Percentiles rank a stretch among this genome's conserved stretches.
phyloP scores from a whole-genome alignment of 176 grass and related monocot species.

The Eleusine indica region DNA sequence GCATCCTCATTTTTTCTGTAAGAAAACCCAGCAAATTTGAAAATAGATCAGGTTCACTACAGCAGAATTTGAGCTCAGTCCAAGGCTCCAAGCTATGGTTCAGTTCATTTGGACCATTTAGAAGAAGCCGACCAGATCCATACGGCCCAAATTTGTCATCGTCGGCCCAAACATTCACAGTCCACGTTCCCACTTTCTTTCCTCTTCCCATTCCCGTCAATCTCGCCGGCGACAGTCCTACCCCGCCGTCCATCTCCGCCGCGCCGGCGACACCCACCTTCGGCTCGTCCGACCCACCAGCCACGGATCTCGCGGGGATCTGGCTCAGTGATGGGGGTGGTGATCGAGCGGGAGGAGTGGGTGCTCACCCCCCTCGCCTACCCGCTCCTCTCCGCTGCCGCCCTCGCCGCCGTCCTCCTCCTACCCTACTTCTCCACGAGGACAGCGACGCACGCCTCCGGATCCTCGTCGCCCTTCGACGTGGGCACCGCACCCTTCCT shows the following conservation, averaged over 20 bases:
- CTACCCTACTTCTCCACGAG: conserved; percentile 59
- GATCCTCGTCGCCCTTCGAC: conserved; percentile 52
- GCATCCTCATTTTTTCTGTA: no score
- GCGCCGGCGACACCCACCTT: background rate
- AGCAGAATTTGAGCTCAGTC: no score
- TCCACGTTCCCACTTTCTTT: no score
- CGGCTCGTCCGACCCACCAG: background rate
- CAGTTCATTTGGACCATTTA: background rate
- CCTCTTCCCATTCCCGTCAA: background rate
- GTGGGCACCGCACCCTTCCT: conserved; percentile 46
- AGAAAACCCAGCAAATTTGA: no score
- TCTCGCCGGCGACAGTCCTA: conserved; percentile 29
- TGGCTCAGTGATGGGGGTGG: conserved; percentile 59
- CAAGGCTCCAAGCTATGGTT: no score
- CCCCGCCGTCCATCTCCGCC: conserved; percentile 4
- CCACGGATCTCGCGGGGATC: background rate
- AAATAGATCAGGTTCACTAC: no score
- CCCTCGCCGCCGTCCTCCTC: conserved; percentile 58
- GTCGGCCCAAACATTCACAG: background rate
- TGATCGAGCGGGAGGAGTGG: conserved; percentile 88
- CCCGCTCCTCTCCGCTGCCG: conserved; percentile 64
- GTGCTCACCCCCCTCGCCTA: conserved; percentile 55
- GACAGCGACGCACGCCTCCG: conserved; percentile 25
- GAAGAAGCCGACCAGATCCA: background rate
- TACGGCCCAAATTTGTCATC: background rate